These are phyloP conservation scores for Toxoplasma gondii DNA, from an alignment of 169 alveolate genomes.

Conservation along the genomic window DNA sequence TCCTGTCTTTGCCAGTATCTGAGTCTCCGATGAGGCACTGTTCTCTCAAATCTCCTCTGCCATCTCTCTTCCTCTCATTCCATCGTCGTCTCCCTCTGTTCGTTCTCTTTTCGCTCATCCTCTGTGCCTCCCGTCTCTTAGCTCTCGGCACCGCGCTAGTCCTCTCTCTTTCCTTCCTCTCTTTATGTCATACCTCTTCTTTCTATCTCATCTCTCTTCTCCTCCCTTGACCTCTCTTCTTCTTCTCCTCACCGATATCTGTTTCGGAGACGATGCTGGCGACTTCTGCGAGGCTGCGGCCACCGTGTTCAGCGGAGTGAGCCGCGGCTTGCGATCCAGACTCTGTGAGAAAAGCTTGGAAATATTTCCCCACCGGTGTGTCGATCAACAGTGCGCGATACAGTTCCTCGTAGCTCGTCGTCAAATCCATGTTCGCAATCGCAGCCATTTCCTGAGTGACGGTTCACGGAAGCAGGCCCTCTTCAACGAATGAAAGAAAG, in stretches of 20 bases:
- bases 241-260: neutral
- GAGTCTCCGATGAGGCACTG: no score
- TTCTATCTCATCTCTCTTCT: neutral
- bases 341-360: conserved; percentile 81
- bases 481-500: no score
- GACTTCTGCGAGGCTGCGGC: conserved; percentile 12
- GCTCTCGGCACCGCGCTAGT: neutral
- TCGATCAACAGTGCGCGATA: conserved; percentile 96
- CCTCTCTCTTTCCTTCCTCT: neutral
- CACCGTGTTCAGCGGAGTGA: neutral
- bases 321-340: neutral
- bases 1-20: no score
- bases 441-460: conserved; percentile 94
- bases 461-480: no score
- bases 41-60: no score
- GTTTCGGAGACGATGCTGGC: conserved; percentile 27
- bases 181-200: neutral
- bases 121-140: neutral
- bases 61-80: no score
- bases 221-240: no score
- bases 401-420: conserved; percentile 95
- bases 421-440: conserved; percentile 92
- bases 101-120: neutral
- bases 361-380: conserved; percentile 96
- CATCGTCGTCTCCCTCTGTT: no score